phyloP scores from a whole-genome alignment of 2,329 filamentous ascomycete genomes.

The Colletotrichum sp. region DNA sequence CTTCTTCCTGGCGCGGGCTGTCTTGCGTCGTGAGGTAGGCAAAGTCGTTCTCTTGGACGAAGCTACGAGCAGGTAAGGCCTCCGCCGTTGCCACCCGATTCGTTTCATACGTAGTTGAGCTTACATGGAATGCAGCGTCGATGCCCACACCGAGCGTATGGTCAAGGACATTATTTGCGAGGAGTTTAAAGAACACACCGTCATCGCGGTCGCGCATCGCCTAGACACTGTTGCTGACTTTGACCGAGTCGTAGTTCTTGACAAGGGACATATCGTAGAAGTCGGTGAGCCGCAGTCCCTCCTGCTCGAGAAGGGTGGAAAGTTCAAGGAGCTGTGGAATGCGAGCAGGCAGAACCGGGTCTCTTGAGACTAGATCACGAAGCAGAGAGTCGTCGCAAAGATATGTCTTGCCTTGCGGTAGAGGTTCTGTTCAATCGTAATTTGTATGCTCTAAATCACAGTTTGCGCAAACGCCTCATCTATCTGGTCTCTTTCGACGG shows the following conservation, averaged over 20 bases:
- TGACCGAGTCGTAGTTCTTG: constrained; percentile 20
- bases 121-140: constrained; percentile 28
- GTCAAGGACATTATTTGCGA: constrained; percentile 34
- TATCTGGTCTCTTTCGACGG: constrained; percentile 47
- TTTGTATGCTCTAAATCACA: not conserved
- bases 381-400: not conserved
- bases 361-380: not conserved
- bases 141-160: constrained; percentile 34
- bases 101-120: not conserved
- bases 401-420: not conserved
- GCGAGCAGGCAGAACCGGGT: not conserved
- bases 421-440: not conserved
- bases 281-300: constrained; percentile 6
- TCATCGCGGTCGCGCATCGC: constrained; percentile 49
- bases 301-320: not conserved
- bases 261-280: constrained; percentile 20
- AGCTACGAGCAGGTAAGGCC: constrained; percentile 31
- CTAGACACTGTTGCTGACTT: constrained; percentile 49
- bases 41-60: constrained; percentile 52
- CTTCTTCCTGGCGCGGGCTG: constrained; percentile 33
- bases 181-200: constrained; percentile 51
- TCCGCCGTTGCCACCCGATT: not conserved
- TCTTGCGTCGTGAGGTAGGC: constrained; percentile 34
- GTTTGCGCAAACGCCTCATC: not conserved
- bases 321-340: constrained; percentile 10